These are phyloP conservation scores for Penicillium mononematosum DNA, from an alignment of 495 filamentous ascomycete species.

Conservation along the genomic window DNA sequence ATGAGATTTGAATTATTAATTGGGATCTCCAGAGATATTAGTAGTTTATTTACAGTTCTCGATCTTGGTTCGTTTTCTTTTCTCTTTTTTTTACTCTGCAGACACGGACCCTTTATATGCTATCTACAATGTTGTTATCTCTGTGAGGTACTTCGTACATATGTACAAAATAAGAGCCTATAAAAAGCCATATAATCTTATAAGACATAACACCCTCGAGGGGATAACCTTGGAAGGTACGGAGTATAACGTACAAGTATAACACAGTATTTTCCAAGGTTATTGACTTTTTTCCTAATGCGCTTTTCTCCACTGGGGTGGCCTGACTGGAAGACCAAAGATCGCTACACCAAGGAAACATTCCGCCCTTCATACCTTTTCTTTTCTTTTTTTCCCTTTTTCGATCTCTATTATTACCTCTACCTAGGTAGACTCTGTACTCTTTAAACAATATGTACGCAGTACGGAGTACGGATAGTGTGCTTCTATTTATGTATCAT, in stretches of 20 bases:
- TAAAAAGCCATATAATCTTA: background rate
- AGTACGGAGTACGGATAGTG: background rate
- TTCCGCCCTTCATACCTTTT: slow-evolving; percentile 12
- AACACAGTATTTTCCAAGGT: background rate
- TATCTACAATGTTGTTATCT: too few species aligned
- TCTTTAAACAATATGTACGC: too few species aligned
- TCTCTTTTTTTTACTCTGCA: background rate
- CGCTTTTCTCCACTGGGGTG: background rate
- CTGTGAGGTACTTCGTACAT: too few species aligned
- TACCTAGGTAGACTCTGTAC: too few species aligned
- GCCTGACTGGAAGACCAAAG: slow-evolving; percentile 1
- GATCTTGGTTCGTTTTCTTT: too few species aligned
- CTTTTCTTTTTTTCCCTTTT: background rate
- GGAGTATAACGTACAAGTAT: background rate
- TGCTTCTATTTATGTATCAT: background rate
- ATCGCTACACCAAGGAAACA: slow-evolving; percentile 1
- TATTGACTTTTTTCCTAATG: slow-evolving; percentile 9
- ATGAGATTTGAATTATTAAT: background rate
- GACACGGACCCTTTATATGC: too few species aligned
- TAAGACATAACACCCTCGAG: background rate
- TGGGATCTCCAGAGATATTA: background rate
- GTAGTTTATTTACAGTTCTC: background rate
- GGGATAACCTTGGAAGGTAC: background rate
- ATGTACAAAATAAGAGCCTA: background rate
- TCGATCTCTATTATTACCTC: background rate